phyloP scores from a whole-genome alignment of 2,329 filamentous ascomycete genomes.

The Camptophora hylomeconis region DNA sequence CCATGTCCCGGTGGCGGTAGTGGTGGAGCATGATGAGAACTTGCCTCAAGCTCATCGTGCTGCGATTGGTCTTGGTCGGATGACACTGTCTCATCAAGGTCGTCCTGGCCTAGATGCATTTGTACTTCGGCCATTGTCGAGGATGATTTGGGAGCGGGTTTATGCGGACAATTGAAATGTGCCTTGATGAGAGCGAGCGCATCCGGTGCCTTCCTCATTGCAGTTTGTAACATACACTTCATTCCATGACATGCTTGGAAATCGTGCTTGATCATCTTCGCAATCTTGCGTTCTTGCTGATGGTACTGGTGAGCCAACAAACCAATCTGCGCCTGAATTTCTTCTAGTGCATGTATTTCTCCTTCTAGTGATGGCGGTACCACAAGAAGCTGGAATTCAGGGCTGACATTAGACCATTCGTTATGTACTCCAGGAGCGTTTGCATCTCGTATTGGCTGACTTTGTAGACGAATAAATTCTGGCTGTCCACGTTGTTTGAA shows the following conservation, averaged over 20 bases:
- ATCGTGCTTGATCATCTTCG: constrained; percentile 19
- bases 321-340: constrained; percentile 17
- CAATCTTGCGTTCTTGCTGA: constrained; percentile 19
- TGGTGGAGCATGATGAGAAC: too few species aligned
- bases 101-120: too few species aligned
- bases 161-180: too few species aligned
- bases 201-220: constrained; percentile 19
- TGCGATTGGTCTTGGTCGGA: too few species aligned
- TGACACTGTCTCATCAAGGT: too few species aligned
- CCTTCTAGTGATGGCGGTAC: constrained; percentile 15
- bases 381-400: too few species aligned
- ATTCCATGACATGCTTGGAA: constrained; percentile 18
- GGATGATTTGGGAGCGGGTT: too few species aligned
- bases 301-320: constrained; percentile 18
- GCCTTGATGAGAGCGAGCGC: constrained; percentile 19
- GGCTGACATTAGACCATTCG: too few species aligned
- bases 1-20: not conserved
- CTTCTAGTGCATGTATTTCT: constrained; percentile 18
- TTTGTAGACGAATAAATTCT: constrained; percentile 19
- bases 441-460: constrained; percentile 4
- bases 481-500: constrained; percentile 19
- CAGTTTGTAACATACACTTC: constrained; percentile 20
- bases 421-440: too few species aligned
- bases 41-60: too few species aligned
- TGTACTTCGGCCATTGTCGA: too few species aligned